A percentile compares a stretch with the other conserved stretches of the same genome.
Evolutionary conservation across 208 protist genomes (phyloP).

Genomic region (Leishmania tropica): DNA sequence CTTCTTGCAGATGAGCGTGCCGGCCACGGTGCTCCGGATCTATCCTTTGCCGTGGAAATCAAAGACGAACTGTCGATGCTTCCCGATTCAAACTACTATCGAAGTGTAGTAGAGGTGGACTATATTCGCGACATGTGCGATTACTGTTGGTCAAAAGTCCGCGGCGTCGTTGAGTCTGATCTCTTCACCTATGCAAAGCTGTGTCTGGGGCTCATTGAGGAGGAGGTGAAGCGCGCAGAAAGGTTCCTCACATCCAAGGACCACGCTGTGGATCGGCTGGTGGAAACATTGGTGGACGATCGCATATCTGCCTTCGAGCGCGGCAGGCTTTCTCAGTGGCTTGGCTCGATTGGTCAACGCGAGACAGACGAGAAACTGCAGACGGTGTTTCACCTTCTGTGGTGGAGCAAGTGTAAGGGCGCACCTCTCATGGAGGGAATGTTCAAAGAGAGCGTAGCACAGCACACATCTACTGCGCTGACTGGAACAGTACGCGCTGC

Average conservation of each 20-base stretch:
- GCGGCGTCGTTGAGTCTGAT: constrained; percentile 6
- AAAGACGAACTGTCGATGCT: constrained; percentile 54
- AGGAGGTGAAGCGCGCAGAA: constrained; percentile 25
- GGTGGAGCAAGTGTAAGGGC: constrained; percentile 29
- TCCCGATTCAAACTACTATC: constrained; percentile 39
- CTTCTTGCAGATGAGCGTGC: constrained; percentile 29
- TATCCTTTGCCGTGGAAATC: constrained; percentile 31
- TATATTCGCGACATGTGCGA: constrained; percentile 41
- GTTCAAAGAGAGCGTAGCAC: constrained; percentile 35
- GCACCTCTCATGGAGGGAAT: constrained; percentile 26
- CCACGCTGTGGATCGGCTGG: constrained; percentile 25
- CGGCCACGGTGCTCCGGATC: constrained; percentile 1
- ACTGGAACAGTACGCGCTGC: constrained; percentile 5
- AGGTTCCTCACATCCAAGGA: constrained; percentile 38
- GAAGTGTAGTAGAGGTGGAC: constrained; percentile 33
- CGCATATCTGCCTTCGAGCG: constrained; percentile 24
- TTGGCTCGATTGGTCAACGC: constrained; percentile 5
- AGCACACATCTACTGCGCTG: constrained; percentile 14
- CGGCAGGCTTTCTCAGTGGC: constrained; percentile 6
- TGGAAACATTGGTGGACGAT: constrained; percentile 36
- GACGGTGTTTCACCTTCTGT: constrained; percentile 32
- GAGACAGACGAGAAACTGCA: constrained; percentile 17
- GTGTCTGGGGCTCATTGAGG: constrained; percentile 29
- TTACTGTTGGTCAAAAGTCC: constrained; percentile 26
- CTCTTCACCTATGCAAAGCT: constrained; percentile 20